phyloP scores from a whole-genome alignment of 331 rosid species.

The Erythrophleum ivorense region DNA sequence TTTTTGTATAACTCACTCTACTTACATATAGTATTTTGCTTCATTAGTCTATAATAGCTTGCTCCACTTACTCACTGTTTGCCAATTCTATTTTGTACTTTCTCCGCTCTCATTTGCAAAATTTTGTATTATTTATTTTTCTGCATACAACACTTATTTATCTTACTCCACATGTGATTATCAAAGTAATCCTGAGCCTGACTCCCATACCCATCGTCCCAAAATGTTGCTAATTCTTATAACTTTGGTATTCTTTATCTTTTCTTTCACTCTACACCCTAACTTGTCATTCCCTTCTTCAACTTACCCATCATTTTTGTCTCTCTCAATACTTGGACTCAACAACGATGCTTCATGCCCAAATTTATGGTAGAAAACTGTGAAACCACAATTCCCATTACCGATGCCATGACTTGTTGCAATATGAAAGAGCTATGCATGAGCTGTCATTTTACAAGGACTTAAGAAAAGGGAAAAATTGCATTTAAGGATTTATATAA shows the following conservation, averaged over 20 bases:
- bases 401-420: slow-evolving; percentile 55
- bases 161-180: too few species aligned
- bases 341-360: slow-evolving; percentile 31
- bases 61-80: too few species aligned
- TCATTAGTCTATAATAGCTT: too few species aligned
- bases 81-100: too few species aligned
- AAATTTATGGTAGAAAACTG: slow-evolving; percentile 37
- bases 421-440: neutral
- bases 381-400: slow-evolving; percentile 44
- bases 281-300: slow-evolving; percentile 43
- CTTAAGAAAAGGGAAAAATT: neutral
- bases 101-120: too few species aligned
- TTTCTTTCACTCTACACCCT: slow-evolving; percentile 35
- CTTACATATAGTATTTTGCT: too few species aligned
- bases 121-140: too few species aligned
- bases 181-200: slow-evolving; percentile 68
- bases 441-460: neutral
- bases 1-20: too few species aligned
- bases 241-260: slow-evolving; percentile 6
- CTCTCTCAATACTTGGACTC: slow-evolving; percentile 45
- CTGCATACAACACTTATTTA: too few species aligned
- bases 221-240: slow-evolving; percentile 56
- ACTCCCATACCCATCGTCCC: slow-evolving; percentile 90
- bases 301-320: slow-evolving; percentile 39
- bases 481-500: too few species aligned